These are phyloP conservation scores for Abelmoschus esculentus DNA, from an alignment of 345 rosid genomes.

Conservation along the genomic window DNA sequence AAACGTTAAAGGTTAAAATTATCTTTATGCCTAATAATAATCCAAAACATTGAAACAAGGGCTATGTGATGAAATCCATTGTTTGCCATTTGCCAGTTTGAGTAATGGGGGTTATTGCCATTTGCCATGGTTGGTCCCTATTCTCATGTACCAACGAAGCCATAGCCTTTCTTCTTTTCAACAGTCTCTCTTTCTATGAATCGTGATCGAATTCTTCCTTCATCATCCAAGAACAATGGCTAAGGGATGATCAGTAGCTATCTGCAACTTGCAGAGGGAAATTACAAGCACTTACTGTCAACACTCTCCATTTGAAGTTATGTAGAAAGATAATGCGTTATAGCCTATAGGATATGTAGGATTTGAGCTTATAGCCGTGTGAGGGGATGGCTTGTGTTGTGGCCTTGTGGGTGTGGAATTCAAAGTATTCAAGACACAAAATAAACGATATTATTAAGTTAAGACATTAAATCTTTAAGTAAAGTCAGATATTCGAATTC, in stretches of 20 bases:
- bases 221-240: too few relatives aligned
- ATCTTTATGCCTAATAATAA: too few relatives aligned
- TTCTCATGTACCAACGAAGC: neutral
- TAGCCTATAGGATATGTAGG: neutral
- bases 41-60: too few relatives aligned
- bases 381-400: neutral
- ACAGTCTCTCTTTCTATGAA: neutral
- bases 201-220: too few relatives aligned
- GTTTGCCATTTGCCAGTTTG: too few relatives aligned
- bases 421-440: too few relatives aligned
- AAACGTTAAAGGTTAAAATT: too few relatives aligned
- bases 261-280: slow-evolving; percentile 7
- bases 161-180: neutral
- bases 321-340: neutral
- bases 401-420: neutral
- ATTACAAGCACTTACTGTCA: neutral
- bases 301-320: neutral
- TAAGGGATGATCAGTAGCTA: neutral
- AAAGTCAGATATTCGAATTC: too few relatives aligned
- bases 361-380: neutral
- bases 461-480: too few relatives aligned
- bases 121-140: slow-evolving; percentile 10
- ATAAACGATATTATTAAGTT: too few relatives aligned
- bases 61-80: neutral
- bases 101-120: neutral